These are phyloP conservation scores for Calophaca sinica DNA, from an alignment of 306 rosid genomes.

Conservation along the genomic window DNA sequence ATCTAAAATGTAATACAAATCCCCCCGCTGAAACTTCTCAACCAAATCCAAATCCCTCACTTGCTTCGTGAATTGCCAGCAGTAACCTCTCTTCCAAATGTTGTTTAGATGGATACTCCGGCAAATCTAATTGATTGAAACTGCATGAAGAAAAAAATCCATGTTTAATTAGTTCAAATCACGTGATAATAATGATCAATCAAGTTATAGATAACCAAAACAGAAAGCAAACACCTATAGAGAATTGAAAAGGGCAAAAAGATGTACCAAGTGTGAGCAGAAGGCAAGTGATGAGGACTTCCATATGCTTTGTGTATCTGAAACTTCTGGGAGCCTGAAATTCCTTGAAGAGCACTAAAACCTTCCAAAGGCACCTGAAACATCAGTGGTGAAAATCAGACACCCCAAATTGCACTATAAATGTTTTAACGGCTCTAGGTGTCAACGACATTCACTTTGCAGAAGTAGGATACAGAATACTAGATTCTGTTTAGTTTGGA, in stretches of 20 bases:
- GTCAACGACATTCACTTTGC: not conserved
- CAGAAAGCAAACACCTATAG: not conserved
- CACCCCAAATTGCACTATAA: not conserved
- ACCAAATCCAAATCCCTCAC: constrained; percentile 98
- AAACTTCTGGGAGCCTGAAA: constrained; percentile 96
- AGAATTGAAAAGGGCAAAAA: not conserved
- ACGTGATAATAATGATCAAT: not conserved
- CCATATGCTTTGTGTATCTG: constrained; percentile 99
- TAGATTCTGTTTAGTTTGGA: not conserved
- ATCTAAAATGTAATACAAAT: constrained; percentile 62
- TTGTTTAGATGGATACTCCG: constrained; percentile 93
- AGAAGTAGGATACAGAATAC: not conserved
- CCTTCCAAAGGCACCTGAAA: constrained; percentile 98
- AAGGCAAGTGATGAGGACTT: constrained; percentile 94
- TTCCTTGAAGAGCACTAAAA: constrained; percentile 98
- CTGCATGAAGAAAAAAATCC: constrained; percentile 56
- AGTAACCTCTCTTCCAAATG: constrained; percentile 90
- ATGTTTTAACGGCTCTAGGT: constrained; percentile 8
- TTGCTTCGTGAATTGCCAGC: constrained; percentile 94
- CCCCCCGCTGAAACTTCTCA: constrained; percentile 44
- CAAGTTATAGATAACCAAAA: constrained; percentile 10
- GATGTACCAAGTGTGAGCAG: constrained; percentile 96
- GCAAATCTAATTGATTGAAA: constrained; percentile 95
- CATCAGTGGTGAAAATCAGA: constrained; percentile 43
- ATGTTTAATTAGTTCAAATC: constrained; percentile 24